Evolutionary conservation across 1,284 basidiomycete species (phyloP), one percentile per base, ranked within the genome.

Genomic region (Meira miltonrushii): DNA sequence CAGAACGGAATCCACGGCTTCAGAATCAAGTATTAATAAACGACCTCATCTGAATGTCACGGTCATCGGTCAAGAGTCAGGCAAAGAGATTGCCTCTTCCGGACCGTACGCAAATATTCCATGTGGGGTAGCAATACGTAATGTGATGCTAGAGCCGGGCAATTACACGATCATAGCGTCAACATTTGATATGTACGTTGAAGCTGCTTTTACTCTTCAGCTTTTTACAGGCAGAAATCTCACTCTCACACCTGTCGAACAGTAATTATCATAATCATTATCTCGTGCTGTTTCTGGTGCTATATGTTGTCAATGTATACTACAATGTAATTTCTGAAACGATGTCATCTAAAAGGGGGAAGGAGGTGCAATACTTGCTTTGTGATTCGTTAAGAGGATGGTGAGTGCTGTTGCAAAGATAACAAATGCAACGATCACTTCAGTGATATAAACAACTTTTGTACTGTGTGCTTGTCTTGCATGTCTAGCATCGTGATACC

Each of bases 101-200:
- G 68, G 67, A 4, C 41, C 54, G 0, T 70, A 67, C 40, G 65
- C 61, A 12, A 66, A 70, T 38, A 17, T 60, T 8, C 33, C 52
- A 0, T 70, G 64, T 39, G 68, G 68, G 1, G 62, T 62, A 2
- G 48, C 44, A 1, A 60, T 68, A 1, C 61, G 64, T 0, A 12
- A 54, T 3, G 38, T 51, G 11, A 58, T 55, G n/a, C 25, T 68
- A 9, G n/a, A 38, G 12, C 33, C 52, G 7, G 62, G 60, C 0
- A 49, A 19, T 6, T 71, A 69, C 25, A 28, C 53, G 15, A n/a
- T 71, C 8, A 33, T 69, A 3, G 59, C 65, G 0, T 62, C 59
- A 37, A 71, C 69, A 8, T 65, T 51, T 39, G n/a, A 59, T 19
- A 39, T 54, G 13, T 53, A 25, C 5, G 41, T 53, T 10, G 49